Evolutionary conservation across 2,329 filamentous ascomycete species (phyloP), one percentile per base, ranked within the genome.

Genomic region (Pezicula radicicola): DNA sequence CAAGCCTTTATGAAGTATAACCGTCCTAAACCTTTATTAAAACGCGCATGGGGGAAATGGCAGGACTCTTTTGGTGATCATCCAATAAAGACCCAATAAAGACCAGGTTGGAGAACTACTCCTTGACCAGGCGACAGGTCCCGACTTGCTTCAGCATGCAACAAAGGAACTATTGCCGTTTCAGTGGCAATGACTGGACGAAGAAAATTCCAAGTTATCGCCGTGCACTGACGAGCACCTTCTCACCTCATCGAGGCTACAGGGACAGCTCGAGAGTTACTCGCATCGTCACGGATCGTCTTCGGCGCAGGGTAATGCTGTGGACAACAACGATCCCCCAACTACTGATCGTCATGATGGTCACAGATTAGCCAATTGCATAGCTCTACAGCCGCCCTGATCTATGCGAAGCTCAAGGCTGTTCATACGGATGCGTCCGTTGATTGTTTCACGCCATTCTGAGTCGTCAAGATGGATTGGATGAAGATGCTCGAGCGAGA

Each of bases 41-140:
- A 44, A n/a, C 42, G 44, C 49, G 51, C 51, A 54, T 56, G 52
- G 51, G 54, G 54, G 49, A 39, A 37, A 16, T 48, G 43, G 52
- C 57, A 55, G 48, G 50, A 58, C 18, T 44, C 48, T 40, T 42
- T 46, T 9, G 41, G 46, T 42, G 30, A 36, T 39, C 16, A 42
- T 48, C 55, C 55, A 55, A 62, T 61, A 46, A 45, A 55, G 27
- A 49, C 49, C 55, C 55, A 55, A 62, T 61, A 46, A 45, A 55
- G 27, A 49, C 49, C 35, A 46, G 16, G 19, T 44, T 27, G 50
- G 41, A 54, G 28, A 51, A 30, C 45, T 41, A 45, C 50, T 56
- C 46, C 50, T 58, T 48, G 57, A 58, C 57, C 50, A 55, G 27
- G 40, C 42, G 47, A 33, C 30, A 33, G 30, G 30, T 13, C 30